phyloP scores from a whole-genome alignment of 176 grass and related monocot species.

The Oryza rufipogon region DNA sequence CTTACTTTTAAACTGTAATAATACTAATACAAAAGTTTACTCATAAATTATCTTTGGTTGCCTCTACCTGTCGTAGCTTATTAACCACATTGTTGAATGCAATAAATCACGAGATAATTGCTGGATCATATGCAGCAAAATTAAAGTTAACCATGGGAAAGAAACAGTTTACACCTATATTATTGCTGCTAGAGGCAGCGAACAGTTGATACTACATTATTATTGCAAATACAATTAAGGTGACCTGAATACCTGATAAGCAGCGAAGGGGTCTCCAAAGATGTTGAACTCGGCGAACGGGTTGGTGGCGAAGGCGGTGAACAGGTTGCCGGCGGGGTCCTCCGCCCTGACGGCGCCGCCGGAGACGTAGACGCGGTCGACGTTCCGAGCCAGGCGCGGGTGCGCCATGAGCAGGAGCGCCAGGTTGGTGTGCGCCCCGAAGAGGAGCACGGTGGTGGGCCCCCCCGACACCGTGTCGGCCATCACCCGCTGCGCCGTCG shows the following conservation, averaged over 20 bases:
- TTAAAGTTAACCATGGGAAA: too few relatives aligned
- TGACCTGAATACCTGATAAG: constrained; percentile 45
- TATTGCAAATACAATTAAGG: background rate
- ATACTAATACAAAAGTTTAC: too few relatives aligned
- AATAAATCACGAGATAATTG: too few relatives aligned
- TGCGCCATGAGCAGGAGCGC: constrained; percentile 73
- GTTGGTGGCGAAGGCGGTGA: constrained; percentile 62
- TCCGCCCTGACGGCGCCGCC: constrained; percentile 60
- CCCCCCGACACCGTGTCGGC: constrained; percentile 55
- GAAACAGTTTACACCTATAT: too few relatives aligned
- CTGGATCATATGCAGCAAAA: too few relatives aligned
- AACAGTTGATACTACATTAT: background rate
- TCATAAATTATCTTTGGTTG: too few relatives aligned
- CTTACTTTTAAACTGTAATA: too few relatives aligned
- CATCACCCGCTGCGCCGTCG: constrained; percentile 73
- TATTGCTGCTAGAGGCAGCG: too few relatives aligned
- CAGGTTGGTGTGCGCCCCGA: constrained; percentile 74
- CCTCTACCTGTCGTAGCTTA: too few relatives aligned
- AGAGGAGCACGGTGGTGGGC: constrained; percentile 59
- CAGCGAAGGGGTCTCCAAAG: constrained; percentile 79
- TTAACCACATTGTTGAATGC: too few relatives aligned
- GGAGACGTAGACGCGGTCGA: constrained; percentile 71
- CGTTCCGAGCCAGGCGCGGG: constrained; percentile 54
- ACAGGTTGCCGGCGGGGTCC: constrained; percentile 63
- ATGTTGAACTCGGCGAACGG: constrained; percentile 89